These are phyloP conservation scores for Vinca minor DNA, from an alignment of 257 asterid species.

Conservation along the genomic window DNA sequence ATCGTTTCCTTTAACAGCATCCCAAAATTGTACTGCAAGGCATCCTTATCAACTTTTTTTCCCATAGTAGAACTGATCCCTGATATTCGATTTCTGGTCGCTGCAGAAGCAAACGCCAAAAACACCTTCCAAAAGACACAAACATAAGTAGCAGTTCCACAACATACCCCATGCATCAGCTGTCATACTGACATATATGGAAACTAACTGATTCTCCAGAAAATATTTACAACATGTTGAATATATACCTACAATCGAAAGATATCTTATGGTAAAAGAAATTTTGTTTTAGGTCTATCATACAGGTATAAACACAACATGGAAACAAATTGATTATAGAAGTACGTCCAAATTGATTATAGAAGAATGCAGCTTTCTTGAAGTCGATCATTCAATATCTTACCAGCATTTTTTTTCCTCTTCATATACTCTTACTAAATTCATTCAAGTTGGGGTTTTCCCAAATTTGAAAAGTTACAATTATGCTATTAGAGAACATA, in stretches of 20 bases:
- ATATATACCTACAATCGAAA: neutral
- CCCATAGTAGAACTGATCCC: slow-evolving; percentile 39
- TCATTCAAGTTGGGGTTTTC: too few species aligned
- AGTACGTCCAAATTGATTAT: neutral
- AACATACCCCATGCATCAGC: slow-evolving; percentile 10
- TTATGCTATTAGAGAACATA: slow-evolving; percentile 5
- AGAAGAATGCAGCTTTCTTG: neutral
- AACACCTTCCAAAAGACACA: slow-evolving; percentile 60
- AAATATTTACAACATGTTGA: neutral
- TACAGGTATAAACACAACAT: neutral
- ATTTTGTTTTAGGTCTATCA: neutral
- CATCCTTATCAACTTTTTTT: slow-evolving; percentile 33
- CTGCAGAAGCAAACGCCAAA: slow-evolving; percentile 65
- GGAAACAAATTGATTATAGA: neutral
- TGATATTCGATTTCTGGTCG: slow-evolving; percentile 62
- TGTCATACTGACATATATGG: slow-evolving; percentile 9
- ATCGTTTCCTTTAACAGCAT: slow-evolving; percentile 71
- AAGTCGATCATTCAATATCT: neutral
- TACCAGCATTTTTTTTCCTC: too few species aligned
- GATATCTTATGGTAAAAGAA: neutral
- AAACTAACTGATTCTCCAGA: neutral
- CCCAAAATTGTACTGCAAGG: slow-evolving; percentile 58
- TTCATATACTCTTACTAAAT: too few species aligned
- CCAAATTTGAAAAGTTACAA: slow-evolving; percentile 1
- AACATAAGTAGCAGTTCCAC: slow-evolving; percentile 22